A percentile compares a stretch with the other conserved stretches of the same genome.
phyloP scores from a whole-genome alignment of 805 yeast species.

The Kodamaea fukazawae region DNA sequence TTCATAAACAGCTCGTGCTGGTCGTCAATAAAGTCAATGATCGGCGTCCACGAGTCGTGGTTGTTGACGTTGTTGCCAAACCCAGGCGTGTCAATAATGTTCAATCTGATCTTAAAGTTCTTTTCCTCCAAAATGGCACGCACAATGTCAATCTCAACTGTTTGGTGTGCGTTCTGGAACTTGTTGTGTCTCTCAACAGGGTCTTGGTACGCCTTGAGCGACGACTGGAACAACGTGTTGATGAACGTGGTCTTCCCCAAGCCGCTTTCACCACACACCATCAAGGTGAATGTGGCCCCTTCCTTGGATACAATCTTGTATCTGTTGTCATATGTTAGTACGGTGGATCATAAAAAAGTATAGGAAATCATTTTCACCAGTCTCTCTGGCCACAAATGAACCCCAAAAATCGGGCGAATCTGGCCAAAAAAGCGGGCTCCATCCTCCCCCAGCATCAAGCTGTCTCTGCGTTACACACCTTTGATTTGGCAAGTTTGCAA shows the following conservation, averaged over 20 bases:
- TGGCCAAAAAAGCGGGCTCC: too few species aligned
- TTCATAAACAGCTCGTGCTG: slow-evolving; percentile 87
- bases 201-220: slow-evolving; percentile 58
- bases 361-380: too few species aligned
- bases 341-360: too few species aligned
- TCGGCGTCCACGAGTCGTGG: slow-evolving; percentile 80
- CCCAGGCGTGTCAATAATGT: slow-evolving; percentile 89
- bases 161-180: slow-evolving; percentile 53
- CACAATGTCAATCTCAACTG: slow-evolving; percentile 74
- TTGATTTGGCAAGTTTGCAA: slow-evolving; percentile 72
- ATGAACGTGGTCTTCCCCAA: slow-evolving; percentile 90
- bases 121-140: slow-evolving; percentile 84
- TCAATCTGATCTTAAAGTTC: slow-evolving; percentile 72
- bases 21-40: slow-evolving; percentile 85
- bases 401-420: not conserved
- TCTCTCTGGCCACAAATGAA: too few species aligned
- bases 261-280: slow-evolving; percentile 92
- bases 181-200: slow-evolving; percentile 55
- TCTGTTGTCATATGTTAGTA: slow-evolving; percentile 28
- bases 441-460: not conserved
- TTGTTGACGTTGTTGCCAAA: slow-evolving; percentile 90
- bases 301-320: slow-evolving; percentile 72
- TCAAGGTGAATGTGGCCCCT: slow-evolving; percentile 75
- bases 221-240: slow-evolving; percentile 78
- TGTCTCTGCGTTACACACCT: slow-evolving; percentile 40